These are phyloP conservation scores for Epichloe hybrida DNA, from an alignment of 2,329 filamentous ascomycete genomes.

Conservation along the genomic window DNA sequence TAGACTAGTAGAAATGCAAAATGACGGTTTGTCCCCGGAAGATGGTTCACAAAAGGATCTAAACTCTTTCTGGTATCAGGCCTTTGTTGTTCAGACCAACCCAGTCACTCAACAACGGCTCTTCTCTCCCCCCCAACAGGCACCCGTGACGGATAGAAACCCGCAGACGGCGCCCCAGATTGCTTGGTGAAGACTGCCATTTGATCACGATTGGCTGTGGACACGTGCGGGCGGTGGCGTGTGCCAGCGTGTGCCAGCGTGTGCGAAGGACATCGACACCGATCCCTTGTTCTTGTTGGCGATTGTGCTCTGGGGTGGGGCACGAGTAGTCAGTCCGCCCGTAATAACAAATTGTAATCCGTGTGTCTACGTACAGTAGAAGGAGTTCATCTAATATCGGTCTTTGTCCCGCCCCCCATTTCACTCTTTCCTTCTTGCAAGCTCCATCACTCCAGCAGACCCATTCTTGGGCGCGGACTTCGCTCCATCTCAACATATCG, in stretches of 20 bases:
- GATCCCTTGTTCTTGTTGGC: background rate
- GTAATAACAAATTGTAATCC: no score
- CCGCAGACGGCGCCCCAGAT: background rate
- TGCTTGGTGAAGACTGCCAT: background rate
- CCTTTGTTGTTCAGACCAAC: background rate
- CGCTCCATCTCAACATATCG: background rate
- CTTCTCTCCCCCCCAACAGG: no score
- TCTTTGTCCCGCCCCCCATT: slow-evolving; percentile 5
- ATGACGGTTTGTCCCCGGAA: background rate
- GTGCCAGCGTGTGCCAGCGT: no score
- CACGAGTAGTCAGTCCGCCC: no score
- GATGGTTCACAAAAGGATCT: background rate
- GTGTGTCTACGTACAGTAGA: no score
- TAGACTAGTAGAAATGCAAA: background rate
- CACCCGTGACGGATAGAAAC: background rate
- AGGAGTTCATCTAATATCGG: slow-evolving; percentile 1
- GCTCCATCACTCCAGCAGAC: slow-evolving; percentile 12
- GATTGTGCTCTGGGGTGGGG: background rate
- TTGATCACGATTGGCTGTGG: no score
- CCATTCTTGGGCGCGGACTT: slow-evolving; percentile 14
- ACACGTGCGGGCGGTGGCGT: no score
- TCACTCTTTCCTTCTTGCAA: background rate
- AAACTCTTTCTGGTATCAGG: background rate
- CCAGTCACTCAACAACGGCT: no score
- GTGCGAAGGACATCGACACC: background rate